Evolutionary conservation across 2,329 filamentous ascomycete genomes (phyloP), one percentile per base, ranked within the genome.

Genomic region (Rachicladosporium sp.): DNA sequence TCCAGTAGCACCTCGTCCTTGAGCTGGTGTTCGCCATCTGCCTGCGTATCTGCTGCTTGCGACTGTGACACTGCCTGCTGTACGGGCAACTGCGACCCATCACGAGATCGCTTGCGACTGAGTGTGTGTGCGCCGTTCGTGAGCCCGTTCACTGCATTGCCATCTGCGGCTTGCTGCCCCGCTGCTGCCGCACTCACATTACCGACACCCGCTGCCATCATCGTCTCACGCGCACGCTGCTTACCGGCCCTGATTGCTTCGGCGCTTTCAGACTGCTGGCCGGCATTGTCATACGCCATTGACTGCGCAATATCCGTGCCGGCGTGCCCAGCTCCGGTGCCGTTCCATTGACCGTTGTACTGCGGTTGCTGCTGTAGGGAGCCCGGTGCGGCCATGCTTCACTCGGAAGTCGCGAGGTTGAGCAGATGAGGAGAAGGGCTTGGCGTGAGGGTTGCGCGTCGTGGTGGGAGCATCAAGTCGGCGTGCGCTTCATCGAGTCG

Each of bases 31-130:
- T 48, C 23, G 7, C 44, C 46, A 8, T 45, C 44, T 33, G 43
- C 38, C 27, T 46, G 46, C 27, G 35, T 37, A 9, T 15, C 33
- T 27, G 31, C 31, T 10, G 33, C 39, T 30, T 41, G 36, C 23
- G 29, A 33, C 30, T 42, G 33, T 11, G 30, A 12, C n/a, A 43
- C 42, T 39, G 32, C 36, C 27, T 44, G 44, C 37, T 37, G 61
- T 13, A 68, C 56, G 6, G 63, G 67, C 21, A 69, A 64, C 44
- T 69, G 68, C 11, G 73, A 73, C 27, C 73, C 73, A 43, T 75
- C 76, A 39, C 71, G 69, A 45, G 74, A 78, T 45, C 73, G 67
- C 56, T 78, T 79, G 49, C 70, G 65, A 47, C 68, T 69, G 45
- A 60, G 45, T 38, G 65, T 60, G 7, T 62, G 63, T 31, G 63